Conservation (phyloP, 2,329 filamentous ascomycete species). For the Cladosporium austrohemisphaericum region DNA sequence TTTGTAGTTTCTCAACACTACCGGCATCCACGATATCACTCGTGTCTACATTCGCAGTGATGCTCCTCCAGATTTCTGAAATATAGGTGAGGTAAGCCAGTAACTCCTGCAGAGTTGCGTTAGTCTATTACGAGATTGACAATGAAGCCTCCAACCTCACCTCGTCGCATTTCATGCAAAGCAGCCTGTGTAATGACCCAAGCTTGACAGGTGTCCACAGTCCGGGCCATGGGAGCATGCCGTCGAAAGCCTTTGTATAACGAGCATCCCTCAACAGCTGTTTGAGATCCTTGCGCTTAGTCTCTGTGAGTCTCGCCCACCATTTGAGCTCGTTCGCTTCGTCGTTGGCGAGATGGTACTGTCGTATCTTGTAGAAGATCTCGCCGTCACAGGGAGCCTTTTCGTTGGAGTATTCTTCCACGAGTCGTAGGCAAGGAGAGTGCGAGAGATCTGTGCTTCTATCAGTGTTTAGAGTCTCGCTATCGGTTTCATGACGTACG, state of each 20-base stretch:
- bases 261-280: constrained; percentile 19
- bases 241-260: constrained; percentile 17
- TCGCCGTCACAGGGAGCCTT: constrained; percentile 16
- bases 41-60: constrained; percentile 2
- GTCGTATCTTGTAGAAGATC: constrained; percentile 20
- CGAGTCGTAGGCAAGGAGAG: constrained; percentile 1
- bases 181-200: constrained; percentile 20
- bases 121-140: neutral
- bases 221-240: constrained; percentile 18
- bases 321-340: constrained; percentile 17
- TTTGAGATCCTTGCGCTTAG: constrained; percentile 21
- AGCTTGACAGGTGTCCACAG: constrained; percentile 21
- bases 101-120: constrained; percentile 13
- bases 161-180: constrained; percentile 22
- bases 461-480: neutral
- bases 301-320: constrained; percentile 22
- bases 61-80: constrained; percentile 8
- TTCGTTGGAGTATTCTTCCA: constrained; percentile 20
- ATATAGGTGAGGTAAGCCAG: constrained; percentile 15
- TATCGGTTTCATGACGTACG: constrained; percentile 13
- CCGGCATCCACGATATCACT: constrained; percentile 10
- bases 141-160: constrained; percentile 6
- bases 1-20: constrained; percentile 14
- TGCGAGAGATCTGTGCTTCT: neutral
- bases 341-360: constrained; percentile 11